A percentile compares a stretch with the other conserved stretches of the same genome.
These are phyloP conservation scores for Amauroascus verrucosus DNA, from an alignment of 2,329 filamentous ascomycete species.

Conservation along the genomic window DNA sequence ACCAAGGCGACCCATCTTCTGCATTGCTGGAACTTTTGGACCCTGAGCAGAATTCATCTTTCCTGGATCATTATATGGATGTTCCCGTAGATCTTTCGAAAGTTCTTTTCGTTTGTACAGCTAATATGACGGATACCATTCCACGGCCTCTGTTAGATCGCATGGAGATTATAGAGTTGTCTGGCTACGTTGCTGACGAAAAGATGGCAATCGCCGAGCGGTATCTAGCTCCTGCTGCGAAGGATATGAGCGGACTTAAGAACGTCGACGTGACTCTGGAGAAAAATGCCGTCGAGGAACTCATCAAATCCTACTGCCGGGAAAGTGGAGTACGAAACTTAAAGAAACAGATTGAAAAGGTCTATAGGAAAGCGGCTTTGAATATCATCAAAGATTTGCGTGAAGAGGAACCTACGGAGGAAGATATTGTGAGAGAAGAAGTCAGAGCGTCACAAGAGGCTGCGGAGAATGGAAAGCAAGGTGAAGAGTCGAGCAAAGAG, in stretches of 20 bases:
- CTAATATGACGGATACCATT: slow-evolving; percentile 98
- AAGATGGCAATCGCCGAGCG: slow-evolving; percentile 97
- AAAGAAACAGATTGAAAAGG: slow-evolving; percentile 99
- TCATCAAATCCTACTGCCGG: slow-evolving; percentile 97
- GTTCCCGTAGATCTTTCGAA: slow-evolving; percentile 95
- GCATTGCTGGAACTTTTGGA: slow-evolving; percentile 88
- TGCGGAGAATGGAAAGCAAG: slow-evolving; percentile 39
- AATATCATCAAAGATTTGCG: slow-evolving; percentile 69
- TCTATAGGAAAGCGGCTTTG: slow-evolving; percentile 91
- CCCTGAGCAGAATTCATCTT: slow-evolving; percentile 93
- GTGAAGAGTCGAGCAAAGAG: slow-evolving; percentile 15
- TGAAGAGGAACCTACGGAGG: slow-evolving; percentile 24
- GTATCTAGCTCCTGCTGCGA: slow-evolving; percentile 88
- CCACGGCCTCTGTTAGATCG: slow-evolving; percentile 85
- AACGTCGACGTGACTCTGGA: slow-evolving; percentile 81
- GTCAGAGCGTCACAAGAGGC: slow-evolving; percentile 62
- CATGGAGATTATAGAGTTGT: slow-evolving; percentile 95
- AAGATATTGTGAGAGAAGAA: slow-evolving; percentile 72
- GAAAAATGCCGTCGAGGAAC: slow-evolving; percentile 80
- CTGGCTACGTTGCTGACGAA: slow-evolving; percentile 93
- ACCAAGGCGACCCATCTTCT: slow-evolving; percentile 92
- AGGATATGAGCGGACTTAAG: slow-evolving; percentile 82
- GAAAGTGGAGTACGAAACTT: slow-evolving; percentile 95
- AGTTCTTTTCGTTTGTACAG: slow-evolving; percentile 95
- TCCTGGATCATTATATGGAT: slow-evolving; percentile 97